Base-by-base conservation (phyloP, 495 filamentous ascomycete genomes). In the Hamigera avellanea region DNA sequence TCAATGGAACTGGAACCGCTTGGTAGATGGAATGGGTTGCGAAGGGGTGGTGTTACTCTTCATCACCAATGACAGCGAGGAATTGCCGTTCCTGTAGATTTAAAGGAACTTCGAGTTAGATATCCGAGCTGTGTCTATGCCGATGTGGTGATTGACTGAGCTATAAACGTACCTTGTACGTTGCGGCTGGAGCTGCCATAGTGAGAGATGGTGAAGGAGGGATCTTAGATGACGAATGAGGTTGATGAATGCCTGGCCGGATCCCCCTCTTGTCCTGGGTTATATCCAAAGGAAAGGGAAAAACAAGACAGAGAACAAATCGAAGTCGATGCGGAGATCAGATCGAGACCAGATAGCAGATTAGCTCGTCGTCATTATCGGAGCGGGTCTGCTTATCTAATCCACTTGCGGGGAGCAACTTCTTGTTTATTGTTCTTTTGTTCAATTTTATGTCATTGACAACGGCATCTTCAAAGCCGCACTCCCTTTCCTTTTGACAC, bases 31-130 rank as follows among this genome's bases (percentile, higher is more conserved):
- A 18, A 18, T 4, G n/a, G 27, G 5, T 12, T n/a, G 10, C 25
- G 14, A 30, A 13, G 10, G 27, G 27, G n/a, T 30, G 5, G 10
- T 6, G 3, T 59, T 56, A 93, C 91, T 69, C 65, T 78, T 96
- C 91, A 62, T 99, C 93, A 25, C 88, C 89, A 49, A 99, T 96
- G 19, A 96, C 88, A 33, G 91, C 93, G 34, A 96, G 75, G 64
- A 99, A 94, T 58, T 96, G 81, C 45, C 93, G 75, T 62, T 95
- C 85, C 66, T 94, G 36, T 35, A 41, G 27, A 10, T 18, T 36
- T 31, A 16, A 36, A 36, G 17, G 14, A n/a, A 35, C 33, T 56
- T 46, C 53, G 44, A 32, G 26, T 42, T 19, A 39, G 33, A 31
- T 25, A 14, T 30, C n/a, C n/a, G 27, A 6, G 27, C n/a, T 30